Evolutionary conservation across 768 basidiomycete genomes (phyloP), one percentile per base, ranked within the genome.

Genomic region (Dentipellis fragilis): DNA sequence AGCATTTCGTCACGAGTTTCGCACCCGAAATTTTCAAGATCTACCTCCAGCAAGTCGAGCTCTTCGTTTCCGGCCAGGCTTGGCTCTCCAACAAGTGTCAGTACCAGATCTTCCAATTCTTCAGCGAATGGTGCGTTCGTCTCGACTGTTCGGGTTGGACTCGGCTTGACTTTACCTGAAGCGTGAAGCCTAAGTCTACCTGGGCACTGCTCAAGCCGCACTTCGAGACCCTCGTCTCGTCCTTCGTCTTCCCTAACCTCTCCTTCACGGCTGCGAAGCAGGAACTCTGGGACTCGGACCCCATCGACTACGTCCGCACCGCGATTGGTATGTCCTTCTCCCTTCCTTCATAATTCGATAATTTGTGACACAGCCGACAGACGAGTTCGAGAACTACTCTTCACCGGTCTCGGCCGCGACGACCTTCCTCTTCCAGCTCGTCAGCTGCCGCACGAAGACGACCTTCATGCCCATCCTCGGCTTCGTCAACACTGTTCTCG

Each of bases 171-270:
- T 51, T 51, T 48, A 49, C 35, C 37, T 46, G 10, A 37, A 94
- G 92, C 62, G 81, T 95, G 62, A 94, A 94, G 71, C 93, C 93
- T 12, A 92, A 90, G 65, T 80, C 89, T n/a, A 95, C 90, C 4
- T 94, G 92, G 91, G 71, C 75, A 3, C 76, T 89, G 38, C 79
- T 95, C 65, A 93, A 93, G 68, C 91, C 91, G 19, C 92, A 91
- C 63, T 80, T 87, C 38, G 77, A 88, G 65, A 80, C 71, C 2
- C 79, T 94, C 4, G 80, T 93, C n/a, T 82, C 85, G 9, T 77
- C 74, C 38, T 92, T 93, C 62, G 83, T 87, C 17, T 94, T 93
- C 76, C 90, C 93, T 34, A 86, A 89, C 64, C 78, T 95, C 23
- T 87, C 82, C 19, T 93, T 93, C 72, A 86, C 82, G 22, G 70